Conservation (phyloP, 306 rosid species). For the Senna siamea region DNA sequence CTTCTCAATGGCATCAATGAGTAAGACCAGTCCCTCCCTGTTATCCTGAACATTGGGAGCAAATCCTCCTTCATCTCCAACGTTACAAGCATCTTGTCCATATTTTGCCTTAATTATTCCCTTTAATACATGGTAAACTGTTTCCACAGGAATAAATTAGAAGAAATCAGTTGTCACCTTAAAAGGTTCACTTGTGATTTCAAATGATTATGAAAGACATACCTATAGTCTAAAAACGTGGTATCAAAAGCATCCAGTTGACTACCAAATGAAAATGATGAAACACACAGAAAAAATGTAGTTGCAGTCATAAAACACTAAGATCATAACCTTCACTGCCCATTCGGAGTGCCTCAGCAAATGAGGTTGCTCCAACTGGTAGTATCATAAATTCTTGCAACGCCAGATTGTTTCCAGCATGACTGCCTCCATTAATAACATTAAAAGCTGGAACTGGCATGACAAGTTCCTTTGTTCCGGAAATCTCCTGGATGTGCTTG, state of each 20-base stretch:
- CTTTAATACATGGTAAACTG: conserved; percentile 90
- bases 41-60: conserved; percentile 99
- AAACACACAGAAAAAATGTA: conserved; percentile 20
- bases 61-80: conserved; percentile 99
- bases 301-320: conserved; percentile 4
- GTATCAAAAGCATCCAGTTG: conserved; percentile 18
- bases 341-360: conserved; percentile 89
- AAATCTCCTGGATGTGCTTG: conserved; percentile 87
- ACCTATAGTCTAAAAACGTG: not conserved
- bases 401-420: conserved; percentile 96
- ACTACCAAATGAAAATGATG: conserved; percentile 11
- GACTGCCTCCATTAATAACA: conserved; percentile 96
- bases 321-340: conserved; percentile 91
- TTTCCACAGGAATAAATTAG: conserved; percentile 1
- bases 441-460: conserved; percentile 99
- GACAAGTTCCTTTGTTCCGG: conserved; percentile 89
- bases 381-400: conserved; percentile 99
- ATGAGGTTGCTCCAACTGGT: conserved; percentile 92
- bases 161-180: not conserved
- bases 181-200: not conserved
- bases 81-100: conserved; percentile 99
- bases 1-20: conserved; percentile 93
- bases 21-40: conserved; percentile 91
- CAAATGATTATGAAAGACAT: not conserved
- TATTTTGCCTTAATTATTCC: conserved; percentile 94